A percentile compares a stretch with the other conserved stretches of the same genome.
phyloP scores from a whole-genome alignment of 192 early-diverging fungal species.

The Helicostylum pulchrum region DNA sequence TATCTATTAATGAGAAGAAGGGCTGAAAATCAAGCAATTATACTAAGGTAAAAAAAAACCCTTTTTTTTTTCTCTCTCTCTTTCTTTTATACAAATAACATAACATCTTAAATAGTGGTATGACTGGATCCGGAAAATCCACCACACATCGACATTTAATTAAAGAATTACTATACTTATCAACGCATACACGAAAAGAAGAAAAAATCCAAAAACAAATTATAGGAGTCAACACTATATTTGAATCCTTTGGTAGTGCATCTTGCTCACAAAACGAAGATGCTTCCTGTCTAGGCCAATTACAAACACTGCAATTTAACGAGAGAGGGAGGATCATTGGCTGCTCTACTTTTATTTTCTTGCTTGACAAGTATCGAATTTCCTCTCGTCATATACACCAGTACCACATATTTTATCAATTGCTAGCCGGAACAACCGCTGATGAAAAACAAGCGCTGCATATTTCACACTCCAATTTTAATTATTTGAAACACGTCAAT shows the following conservation, averaged over 20 bases:
- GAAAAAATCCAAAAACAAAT: conserved; percentile 68
- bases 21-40: conserved; percentile 63
- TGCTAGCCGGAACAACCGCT: conserved; percentile 72
- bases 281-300: conserved; percentile 76
- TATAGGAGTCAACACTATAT: conserved; percentile 62
- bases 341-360: conserved; percentile 69
- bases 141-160: conserved; percentile 66
- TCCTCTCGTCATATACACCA: conserved; percentile 58
- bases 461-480: conserved; percentile 54
- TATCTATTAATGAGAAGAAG: conserved; percentile 67
- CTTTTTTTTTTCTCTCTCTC: not conserved
- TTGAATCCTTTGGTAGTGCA: conserved; percentile 79
- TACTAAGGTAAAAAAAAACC: conserved; percentile 48
- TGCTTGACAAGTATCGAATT: conserved; percentile 61
- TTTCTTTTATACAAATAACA: not conserved
- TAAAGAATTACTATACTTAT: conserved; percentile 71
- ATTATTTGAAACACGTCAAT: conserved; percentile 42
- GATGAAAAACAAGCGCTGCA: conserved; percentile 69
- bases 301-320: conserved; percentile 90
- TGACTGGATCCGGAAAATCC: conserved; percentile 86
- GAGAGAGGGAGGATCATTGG: conserved; percentile 80
- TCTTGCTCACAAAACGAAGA: conserved; percentile 58
- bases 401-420: conserved; percentile 81
- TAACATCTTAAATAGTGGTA: conserved; percentile 57
- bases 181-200: conserved; percentile 75